Conservation (phyloP, 2,329 filamentous ascomycete genomes). For the Aspergillus ustus region DNA sequence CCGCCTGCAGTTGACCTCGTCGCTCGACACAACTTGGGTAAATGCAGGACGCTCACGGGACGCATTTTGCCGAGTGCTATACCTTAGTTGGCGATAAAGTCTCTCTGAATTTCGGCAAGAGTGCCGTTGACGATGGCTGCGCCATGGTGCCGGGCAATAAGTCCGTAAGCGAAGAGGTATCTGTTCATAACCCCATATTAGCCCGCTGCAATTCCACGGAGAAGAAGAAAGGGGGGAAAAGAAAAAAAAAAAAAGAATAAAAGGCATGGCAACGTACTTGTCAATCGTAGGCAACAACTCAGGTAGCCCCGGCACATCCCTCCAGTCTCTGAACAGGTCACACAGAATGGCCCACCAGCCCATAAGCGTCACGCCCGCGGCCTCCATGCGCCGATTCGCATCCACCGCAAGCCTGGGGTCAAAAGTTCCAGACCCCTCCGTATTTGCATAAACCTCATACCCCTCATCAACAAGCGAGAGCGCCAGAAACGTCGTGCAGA, state of each 20-base stretch:
- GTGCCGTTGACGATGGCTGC: slow-evolving; percentile 19
- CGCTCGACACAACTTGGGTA: too few relatives aligned
- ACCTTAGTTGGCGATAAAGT: background rate
- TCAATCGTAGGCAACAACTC: slow-evolving; percentile 68
- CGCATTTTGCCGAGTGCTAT: too few relatives aligned
- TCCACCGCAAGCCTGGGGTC: slow-evolving; percentile 52
- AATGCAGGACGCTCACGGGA: too few relatives aligned
- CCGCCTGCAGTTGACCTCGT: too few relatives aligned
- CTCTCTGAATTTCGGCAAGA: slow-evolving; percentile 7
- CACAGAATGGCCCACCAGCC: slow-evolving; percentile 66
- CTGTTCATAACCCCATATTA: slow-evolving; percentile 6
- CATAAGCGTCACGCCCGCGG: slow-evolving; percentile 62
- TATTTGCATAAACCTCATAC: slow-evolving; percentile 75
- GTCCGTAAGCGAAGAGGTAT: slow-evolving; percentile 22
- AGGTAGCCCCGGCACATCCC: slow-evolving; percentile 26
- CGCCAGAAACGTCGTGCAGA: slow-evolving; percentile 69
- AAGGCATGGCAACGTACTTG: slow-evolving; percentile 11
- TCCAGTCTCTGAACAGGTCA: slow-evolving; percentile 74
- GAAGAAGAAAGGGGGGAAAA: too few relatives aligned
- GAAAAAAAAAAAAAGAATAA: too few relatives aligned
- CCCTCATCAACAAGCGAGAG: slow-evolving; percentile 71
- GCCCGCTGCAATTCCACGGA: too few relatives aligned
- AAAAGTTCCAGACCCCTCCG: slow-evolving; percentile 72
- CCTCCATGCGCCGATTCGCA: slow-evolving; percentile 69
- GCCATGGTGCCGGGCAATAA: slow-evolving; percentile 19